Base-by-base conservation (phyloP, 2,329 filamentous ascomycete species). In the Colletotrichum echinochloae region DNA sequence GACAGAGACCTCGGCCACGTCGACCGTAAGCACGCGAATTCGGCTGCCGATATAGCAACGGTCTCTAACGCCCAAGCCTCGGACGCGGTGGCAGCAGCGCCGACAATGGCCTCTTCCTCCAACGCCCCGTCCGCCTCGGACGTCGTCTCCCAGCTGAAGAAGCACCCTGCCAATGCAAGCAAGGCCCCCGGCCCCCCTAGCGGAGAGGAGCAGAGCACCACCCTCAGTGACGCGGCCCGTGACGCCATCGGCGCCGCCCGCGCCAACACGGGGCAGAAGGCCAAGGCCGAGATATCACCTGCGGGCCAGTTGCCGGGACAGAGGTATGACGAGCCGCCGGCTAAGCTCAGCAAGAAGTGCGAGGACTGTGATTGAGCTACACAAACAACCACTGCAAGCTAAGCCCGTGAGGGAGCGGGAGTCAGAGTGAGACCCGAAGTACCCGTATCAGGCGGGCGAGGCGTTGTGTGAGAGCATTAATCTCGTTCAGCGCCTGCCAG, bases 1-100 rank as follows among this genome's bases (percentile, higher is more conserved):
- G 85, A 83, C 1, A 87, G 92, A 72, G 88, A 95, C 77, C 83
- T 98, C 63, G 95, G 95, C 0, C 95, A 98, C 81, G 91, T 94
- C 30, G 92, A 95, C 79, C 84, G 89, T 65, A 80, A 86, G 62
- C 78, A 85, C 57, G 69, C 64, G 26, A 66, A 62, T 46, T 55
- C 72, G 11, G 70, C 46, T 20, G 72, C 70, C 48, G 39, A 41
- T 20, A 35, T 44, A 37, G 14, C 39, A 23, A 44, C 26, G 33
- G 20, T 46, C 20, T n/a, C 54, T 14, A 6, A 44, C 11, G 62
- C 67, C 5, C 52, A 66, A 52, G 23, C 59, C n/a, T 61, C 44
- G 9, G 46, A 61, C 59, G 46, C 28, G n/a, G 26, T 33, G 18
- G 65, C 9, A 41, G 30, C 14, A 9, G 33, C 33, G 26, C 44